A percentile compares a stretch with the other conserved stretches of the same genome.
Evolutionary conservation across 805 yeast genomes (phyloP).

Genomic region (Sugiyamaella qingdaonensis): DNA sequence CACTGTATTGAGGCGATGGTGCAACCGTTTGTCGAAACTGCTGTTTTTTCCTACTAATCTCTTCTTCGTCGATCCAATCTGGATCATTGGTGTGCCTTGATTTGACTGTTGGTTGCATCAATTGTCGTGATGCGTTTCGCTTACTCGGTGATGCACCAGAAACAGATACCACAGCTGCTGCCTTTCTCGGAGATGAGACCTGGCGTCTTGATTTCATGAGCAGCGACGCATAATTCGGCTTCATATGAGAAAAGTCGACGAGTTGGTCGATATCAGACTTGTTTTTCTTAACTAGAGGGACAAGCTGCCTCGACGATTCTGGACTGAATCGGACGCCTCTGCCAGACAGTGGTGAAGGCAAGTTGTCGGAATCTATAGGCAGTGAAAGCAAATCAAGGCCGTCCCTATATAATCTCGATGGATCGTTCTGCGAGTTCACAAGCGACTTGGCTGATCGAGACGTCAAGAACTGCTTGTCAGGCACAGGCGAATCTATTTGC

Average conservation of each 20-base stretch:
- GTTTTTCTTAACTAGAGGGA: background rate
- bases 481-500: background rate
- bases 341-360: background rate
- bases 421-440: background rate
- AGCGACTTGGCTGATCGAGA: background rate
- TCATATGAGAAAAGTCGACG: background rate
- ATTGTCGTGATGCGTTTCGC: background rate
- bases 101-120: background rate
- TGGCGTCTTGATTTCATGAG: background rate
- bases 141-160: background rate
- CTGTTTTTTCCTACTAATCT: background rate
- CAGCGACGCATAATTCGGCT: constrained; percentile 1
- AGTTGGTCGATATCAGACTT: background rate
- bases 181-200: background rate
- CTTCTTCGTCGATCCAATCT: background rate
- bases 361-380: background rate
- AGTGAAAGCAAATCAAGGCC: background rate
- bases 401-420: background rate
- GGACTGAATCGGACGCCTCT: background rate
- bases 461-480: background rate
- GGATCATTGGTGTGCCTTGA: no score
- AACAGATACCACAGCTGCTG: background rate
- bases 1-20: background rate
- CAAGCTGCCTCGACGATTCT: background rate
- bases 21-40: background rate